A percentile compares a stretch with the other conserved stretches of the same genome.
Evolutionary conservation across 148 eudicot species (phyloP).

Genomic region (Drosera capensis): DNA sequence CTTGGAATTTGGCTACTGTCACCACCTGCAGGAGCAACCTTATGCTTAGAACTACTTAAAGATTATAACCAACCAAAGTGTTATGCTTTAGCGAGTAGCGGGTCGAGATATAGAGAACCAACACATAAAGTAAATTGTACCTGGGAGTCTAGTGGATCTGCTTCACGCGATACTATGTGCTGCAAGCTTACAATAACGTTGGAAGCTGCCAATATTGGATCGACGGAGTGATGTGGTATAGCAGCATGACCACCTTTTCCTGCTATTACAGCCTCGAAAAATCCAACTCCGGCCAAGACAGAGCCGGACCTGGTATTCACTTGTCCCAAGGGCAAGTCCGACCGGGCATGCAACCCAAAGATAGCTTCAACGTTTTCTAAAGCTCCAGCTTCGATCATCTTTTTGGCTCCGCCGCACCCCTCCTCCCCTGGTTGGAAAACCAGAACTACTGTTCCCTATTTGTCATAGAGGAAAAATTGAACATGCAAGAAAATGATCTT

Average conservation of each 20-base stretch:
- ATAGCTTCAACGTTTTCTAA: slow-evolving; percentile 39
- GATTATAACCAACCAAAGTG: neutral
- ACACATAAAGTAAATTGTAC: slow-evolving; percentile 5
- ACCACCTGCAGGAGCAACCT: slow-evolving; percentile 46
- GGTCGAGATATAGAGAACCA: neutral
- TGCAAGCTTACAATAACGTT: slow-evolving; percentile 59
- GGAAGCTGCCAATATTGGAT: slow-evolving; percentile 59
- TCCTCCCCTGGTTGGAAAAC: slow-evolving; percentile 20
- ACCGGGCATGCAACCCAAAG: slow-evolving; percentile 45
- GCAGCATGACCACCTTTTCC: slow-evolving; percentile 6
- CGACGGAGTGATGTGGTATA: slow-evolving; percentile 2
- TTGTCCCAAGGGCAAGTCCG: slow-evolving; percentile 26
- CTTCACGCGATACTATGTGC: slow-evolving; percentile 60
- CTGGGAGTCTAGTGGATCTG: slow-evolving; percentile 73
- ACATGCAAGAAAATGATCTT: neutral
- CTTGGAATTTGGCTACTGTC: slow-evolving; percentile 81
- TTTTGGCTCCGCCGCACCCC: slow-evolving; percentile 5
- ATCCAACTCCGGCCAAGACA: slow-evolving; percentile 63
- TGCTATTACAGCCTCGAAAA: slow-evolving; percentile 43
- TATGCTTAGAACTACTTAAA: neutral
- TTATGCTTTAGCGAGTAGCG: neutral
- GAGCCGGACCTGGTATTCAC: slow-evolving; percentile 61
- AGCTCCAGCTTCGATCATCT: slow-evolving; percentile 9
- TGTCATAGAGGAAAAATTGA: neutral
- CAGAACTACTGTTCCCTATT: slow-evolving; percentile 20